Evolutionary conservation across 1,284 basidiomycete genomes (phyloP), one percentile per base, ranked within the genome.

Genomic region (Rhodotorula sp.): DNA sequence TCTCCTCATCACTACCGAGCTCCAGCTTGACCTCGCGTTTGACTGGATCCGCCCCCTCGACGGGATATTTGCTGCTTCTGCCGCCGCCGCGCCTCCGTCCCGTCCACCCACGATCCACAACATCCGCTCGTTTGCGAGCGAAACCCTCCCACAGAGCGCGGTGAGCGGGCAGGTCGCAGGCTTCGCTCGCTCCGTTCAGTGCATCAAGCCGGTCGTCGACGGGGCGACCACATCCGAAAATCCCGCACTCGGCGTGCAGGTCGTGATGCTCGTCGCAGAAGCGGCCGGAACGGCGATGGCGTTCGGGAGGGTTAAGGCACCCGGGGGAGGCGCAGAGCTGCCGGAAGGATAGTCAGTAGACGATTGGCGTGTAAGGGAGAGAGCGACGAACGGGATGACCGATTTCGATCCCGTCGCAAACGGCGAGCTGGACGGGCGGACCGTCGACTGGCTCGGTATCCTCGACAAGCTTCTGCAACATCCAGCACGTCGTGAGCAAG

Each of bases 241-340:
- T 4, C 8, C 72, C 72, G 66, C 72, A 73, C 13, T 54, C 16
- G 4, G 27, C 23, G 59, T 67, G 66, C 3, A 34, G 34, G 0
- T 54, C 12, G 49, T 25, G 3, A 52, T 73, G 72, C 13, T 23
- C 12, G 2, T 25, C 7, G 66, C 72, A 73, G 48, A 67, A 73
- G 13, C 72, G 68, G 4, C 23, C 23, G 10, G 45, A 19, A 12
- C 66, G 66, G 42, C 66, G 67, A 16, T 45, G 14, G 7, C 44
- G 46, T 7, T 54, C 48, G 34, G 68, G 68, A 10, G 72, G 64
- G 21, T 68, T 70, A 4, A 59, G 21, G 56, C 72, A 73, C 9
- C 27, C 12, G 10, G 66, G 72, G 14, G 34, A 34, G n/a, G 72
- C 72, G 60, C 72, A 73, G 27, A 70, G 66, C 71, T 73, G 50